These are phyloP conservation scores for Bondarzewia mesenterica DNA, from an alignment of 1,284 basidiomycete species.

Conservation along the genomic window DNA sequence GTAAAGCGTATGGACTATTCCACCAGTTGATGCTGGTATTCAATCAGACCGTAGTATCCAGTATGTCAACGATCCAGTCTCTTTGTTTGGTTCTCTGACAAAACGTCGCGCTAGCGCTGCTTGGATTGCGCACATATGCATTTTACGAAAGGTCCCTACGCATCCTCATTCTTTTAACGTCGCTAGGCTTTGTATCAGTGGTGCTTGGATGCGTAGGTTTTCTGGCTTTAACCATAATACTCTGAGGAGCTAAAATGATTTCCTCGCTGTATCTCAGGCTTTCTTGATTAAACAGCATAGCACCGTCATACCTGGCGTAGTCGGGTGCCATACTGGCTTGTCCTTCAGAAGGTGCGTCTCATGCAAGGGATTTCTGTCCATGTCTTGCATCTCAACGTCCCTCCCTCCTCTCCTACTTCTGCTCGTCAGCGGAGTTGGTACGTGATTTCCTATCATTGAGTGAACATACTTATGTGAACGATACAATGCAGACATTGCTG, in stretches of 20 bases:
- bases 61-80: constrained; percentile 19
- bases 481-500: constrained; percentile 16
- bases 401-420: no score
- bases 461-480: not conserved
- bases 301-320: no score
- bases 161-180: not conserved
- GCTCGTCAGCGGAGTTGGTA: no score
- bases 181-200: not conserved
- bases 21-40: constrained; percentile 30
- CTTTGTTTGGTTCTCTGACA: not conserved
- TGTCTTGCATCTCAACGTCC: no score
- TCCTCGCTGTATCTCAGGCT: no score
- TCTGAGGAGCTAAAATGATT: no score
- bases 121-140: constrained; percentile 10
- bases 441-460: no score
- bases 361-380: no score
- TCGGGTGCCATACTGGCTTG: no score
- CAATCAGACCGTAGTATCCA: constrained; percentile 31
- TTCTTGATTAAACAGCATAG: no score
- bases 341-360: no score
- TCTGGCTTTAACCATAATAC: no score
- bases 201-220: not conserved
- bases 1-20: constrained; percentile 22
- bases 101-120: constrained; percentile 4
- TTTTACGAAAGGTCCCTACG: constrained; percentile 6